Conservation (phyloP, 441 rosid species). For the Brassica hybrid region DNA sequence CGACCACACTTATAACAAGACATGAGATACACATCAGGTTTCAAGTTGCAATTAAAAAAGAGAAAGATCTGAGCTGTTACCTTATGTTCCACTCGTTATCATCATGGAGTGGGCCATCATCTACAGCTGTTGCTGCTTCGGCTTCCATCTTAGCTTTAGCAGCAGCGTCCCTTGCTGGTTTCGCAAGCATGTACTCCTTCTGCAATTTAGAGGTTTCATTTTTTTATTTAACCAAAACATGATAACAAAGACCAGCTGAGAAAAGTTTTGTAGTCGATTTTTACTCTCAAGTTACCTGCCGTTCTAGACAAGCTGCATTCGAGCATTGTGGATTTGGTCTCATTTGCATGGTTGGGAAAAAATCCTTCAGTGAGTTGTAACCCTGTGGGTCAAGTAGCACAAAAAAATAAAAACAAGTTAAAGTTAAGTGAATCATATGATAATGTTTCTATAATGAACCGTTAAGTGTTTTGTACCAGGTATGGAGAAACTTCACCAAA, state of each 20-base stretch:
- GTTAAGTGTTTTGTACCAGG: slow-evolving; percentile 56
- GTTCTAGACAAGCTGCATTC: slow-evolving; percentile 84
- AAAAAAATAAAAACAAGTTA: not conserved
- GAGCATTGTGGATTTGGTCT: slow-evolving; percentile 97
- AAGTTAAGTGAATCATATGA: not conserved
- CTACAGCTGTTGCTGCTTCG: slow-evolving; percentile 49
- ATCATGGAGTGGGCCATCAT: slow-evolving; percentile 70
- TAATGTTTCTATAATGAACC: slow-evolving; percentile 13
- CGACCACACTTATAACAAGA: slow-evolving; percentile 56
- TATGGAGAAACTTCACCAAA: slow-evolving; percentile 93
- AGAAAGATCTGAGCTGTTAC: slow-evolving; percentile 43
- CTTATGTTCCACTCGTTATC: slow-evolving; percentile 98
- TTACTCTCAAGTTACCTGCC: slow-evolving; percentile 65
- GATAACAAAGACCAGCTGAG: slow-evolving; percentile 11
- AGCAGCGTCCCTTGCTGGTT: slow-evolving; percentile 92
- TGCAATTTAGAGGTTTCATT: slow-evolving; percentile 42
- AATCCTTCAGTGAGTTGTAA: slow-evolving; percentile 94
- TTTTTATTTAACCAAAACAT: slow-evolving; percentile 17
- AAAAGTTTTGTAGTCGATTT: not conserved
- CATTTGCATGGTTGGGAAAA: slow-evolving; percentile 96
- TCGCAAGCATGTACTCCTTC: slow-evolving; percentile 74
- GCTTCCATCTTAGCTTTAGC: slow-evolving; percentile 92
- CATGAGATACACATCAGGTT: slow-evolving; percentile 18
- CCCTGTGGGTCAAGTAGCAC: slow-evolving; percentile 61
- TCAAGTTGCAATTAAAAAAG: slow-evolving; percentile 2